Evolutionary conservation across 352 stramenopile genomes (phyloP), one percentile per base, ranked within the genome.

Genomic region (Pythium biforme): DNA sequence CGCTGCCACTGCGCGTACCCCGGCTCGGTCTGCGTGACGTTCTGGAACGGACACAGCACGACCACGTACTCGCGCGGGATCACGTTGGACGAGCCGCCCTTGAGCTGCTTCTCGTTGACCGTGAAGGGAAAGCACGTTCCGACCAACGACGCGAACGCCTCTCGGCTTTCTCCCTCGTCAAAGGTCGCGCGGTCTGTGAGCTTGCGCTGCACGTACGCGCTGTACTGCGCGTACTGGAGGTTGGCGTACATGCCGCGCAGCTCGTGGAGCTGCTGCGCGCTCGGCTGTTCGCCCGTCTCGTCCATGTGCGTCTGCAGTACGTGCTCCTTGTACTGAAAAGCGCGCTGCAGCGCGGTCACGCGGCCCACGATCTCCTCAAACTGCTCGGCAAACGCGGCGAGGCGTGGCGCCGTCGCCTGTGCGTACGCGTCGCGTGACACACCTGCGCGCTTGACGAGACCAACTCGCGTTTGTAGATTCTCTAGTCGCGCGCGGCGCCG

Each of bases 31-130:
- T 92, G 83, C 17, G 85, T 88, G 51, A 90, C 40, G 67, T 94
- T 94, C 60, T 90, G 79, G 66, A 94, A 94, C 27, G 85, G 85
- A 59, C 83, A 92, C 48, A 91, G 60, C 14, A 77, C 68, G 57
- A 91, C 83, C 19, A 73, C 49, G 59, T 74, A 77, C 52, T 77
- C 71, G 23, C 83, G 68, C 50, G 85, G 81, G 22, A 94, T 76
- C 14, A 90, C 81, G 65, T 90, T 94, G 51, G 80, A 75, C 0
- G 83, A 87, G 39, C 81, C 85, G 29, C 85, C 85, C 47, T 92
- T 91, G 39, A 72, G 54, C 50, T 94, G 85, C 67, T 94, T 90
- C 68, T 58, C 72, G 27, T 89, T 77, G 50, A 75, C 62, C 2
- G 74, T 89, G 37, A 70, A 90, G 53, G 81, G 86, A 61, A 92